Conservation (phyloP, 2,329 filamentous ascomycete species). For the Nemania sp. region DNA sequence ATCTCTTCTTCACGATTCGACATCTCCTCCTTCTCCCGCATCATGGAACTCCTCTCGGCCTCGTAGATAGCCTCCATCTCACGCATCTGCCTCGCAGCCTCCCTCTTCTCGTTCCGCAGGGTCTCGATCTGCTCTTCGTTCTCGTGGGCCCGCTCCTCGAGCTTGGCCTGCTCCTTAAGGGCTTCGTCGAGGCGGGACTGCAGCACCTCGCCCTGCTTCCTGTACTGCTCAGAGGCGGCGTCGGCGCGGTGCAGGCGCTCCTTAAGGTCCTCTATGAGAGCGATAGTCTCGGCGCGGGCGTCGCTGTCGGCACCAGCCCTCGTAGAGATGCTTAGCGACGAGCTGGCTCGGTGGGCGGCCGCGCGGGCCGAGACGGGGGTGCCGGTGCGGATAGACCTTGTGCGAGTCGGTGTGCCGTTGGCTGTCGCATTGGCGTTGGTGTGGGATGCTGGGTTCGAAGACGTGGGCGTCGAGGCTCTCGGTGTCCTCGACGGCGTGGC, state of each 20-base stretch:
- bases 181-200: slow-evolving; percentile 87
- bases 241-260: slow-evolving; percentile 82
- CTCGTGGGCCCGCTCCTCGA: slow-evolving; percentile 88
- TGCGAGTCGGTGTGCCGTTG: slow-evolving; percentile 51
- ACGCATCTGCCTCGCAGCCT: slow-evolving; percentile 78
- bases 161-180: slow-evolving; percentile 75
- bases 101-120: slow-evolving; percentile 82
- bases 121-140: slow-evolving; percentile 80
- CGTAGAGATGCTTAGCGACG: slow-evolving; percentile 48
- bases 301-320: slow-evolving; percentile 71
- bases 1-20: slow-evolving; percentile 84
- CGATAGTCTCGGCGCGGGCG: slow-evolving; percentile 76
- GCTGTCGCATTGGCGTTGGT: slow-evolving; percentile 47
- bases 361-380: slow-evolving; percentile 75
- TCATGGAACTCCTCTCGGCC: slow-evolving; percentile 80
- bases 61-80: slow-evolving; percentile 95
- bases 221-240: slow-evolving; percentile 72
- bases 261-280: slow-evolving; percentile 81
- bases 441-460: slow-evolving; percentile 38
- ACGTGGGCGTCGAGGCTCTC: slow-evolving; percentile 55
- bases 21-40: slow-evolving; percentile 91
- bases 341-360: slow-evolving; percentile 63
- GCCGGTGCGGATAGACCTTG: slow-evolving; percentile 65
- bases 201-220: slow-evolving; percentile 82
- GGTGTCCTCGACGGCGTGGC: slow-evolving; percentile 45